Percentiles rank a stretch among this genome's conserved stretches.
Conservation (phyloP, 2,329 filamentous ascomycete genomes). For the Polychaeton citri region DNA sequence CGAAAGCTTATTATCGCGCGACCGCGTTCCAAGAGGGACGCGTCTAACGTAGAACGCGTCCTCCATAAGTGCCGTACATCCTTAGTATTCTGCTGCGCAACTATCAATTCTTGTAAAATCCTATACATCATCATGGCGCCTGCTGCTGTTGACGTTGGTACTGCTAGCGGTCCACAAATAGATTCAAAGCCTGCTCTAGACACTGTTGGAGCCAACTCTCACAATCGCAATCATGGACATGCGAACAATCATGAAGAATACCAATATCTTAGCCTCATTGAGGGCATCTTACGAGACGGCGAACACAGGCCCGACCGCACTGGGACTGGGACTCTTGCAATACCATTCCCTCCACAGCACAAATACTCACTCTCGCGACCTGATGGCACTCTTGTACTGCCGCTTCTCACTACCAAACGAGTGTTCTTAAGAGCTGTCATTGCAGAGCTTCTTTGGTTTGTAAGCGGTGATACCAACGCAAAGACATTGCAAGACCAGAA, state of each 20-base stretch:
- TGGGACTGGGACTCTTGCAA: conserved; percentile 79
- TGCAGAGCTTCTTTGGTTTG: conserved; percentile 91
- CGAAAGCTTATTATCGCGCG: too few relatives aligned
- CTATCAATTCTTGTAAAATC: too few relatives aligned
- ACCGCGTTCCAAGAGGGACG: too few relatives aligned
- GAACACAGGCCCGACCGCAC: conserved; percentile 89
- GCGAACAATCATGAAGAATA: conserved; percentile 60
- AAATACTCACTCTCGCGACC: conserved; percentile 68
- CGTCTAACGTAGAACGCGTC: too few relatives aligned
- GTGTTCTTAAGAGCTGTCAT: conserved; percentile 86
- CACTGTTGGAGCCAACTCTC: background rate
- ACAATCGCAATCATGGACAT: background rate
- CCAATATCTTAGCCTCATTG: conserved; percentile 85
- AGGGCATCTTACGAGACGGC: conserved; percentile 66
- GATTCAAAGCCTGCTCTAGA: background rate
- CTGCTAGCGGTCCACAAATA: conserved; percentile 14
- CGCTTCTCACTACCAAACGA: conserved; percentile 92
- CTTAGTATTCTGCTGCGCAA: too few relatives aligned
- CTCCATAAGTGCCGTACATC: too few relatives aligned
- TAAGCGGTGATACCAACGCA: conserved; percentile 72
- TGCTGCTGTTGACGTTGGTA: conserved; percentile 15
- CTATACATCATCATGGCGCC: conserved; percentile 19
- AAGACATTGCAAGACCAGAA: conserved; percentile 61
- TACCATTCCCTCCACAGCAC: conserved; percentile 77
- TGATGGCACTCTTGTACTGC: conserved; percentile 53